Percentiles rank a stretch among this genome's conserved stretches.
Evolutionary conservation across 768 basidiomycete species (phyloP).

Genomic region (Leccinum pellstonianum): DNA sequence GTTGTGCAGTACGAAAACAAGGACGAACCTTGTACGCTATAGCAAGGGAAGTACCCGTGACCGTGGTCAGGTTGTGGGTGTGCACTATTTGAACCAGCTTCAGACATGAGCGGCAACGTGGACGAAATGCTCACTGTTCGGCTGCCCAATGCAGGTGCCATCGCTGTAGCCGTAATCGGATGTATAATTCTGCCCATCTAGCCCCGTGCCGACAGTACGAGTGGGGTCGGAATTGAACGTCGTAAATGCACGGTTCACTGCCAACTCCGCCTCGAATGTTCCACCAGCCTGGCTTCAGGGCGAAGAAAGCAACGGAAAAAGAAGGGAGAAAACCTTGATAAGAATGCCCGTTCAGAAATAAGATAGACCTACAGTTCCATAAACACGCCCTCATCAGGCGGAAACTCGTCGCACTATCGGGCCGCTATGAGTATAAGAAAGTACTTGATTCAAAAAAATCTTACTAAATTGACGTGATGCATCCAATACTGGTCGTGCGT

Average conservation of each 20-base stretch:
- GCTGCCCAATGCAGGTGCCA: background rate
- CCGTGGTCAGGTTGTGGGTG: slow-evolving; percentile 7
- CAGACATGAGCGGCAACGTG: background rate
- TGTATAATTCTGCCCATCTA: slow-evolving; percentile 6
- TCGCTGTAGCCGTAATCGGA: background rate
- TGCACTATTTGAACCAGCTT: slow-evolving; percentile 12
- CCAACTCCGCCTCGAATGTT: background rate
- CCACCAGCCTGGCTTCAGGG: slow-evolving; percentile 5
- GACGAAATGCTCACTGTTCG: slow-evolving; percentile 15
- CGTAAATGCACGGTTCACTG: slow-evolving; percentile 5
- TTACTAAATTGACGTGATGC: background rate
- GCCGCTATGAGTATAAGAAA: background rate
- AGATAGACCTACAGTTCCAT: slow-evolving; percentile 12
- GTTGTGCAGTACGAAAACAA: background rate
- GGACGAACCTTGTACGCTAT: slow-evolving; percentile 18
- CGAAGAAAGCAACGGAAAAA: background rate
- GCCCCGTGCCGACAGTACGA: background rate
- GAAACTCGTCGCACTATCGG: background rate
- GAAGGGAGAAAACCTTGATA: background rate
- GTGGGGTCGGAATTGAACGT: background rate
- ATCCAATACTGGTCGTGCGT: slow-evolving; percentile 2
- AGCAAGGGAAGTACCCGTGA: slow-evolving; percentile 8
- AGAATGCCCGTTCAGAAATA: background rate
- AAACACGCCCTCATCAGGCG: slow-evolving; percentile 1
- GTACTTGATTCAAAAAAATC: background rate